A percentile compares a stretch with the other conserved stretches of the same genome.
phyloP scores from a whole-genome alignment of 768 basidiomycete genomes.

The Tulasnella sp. region DNA sequence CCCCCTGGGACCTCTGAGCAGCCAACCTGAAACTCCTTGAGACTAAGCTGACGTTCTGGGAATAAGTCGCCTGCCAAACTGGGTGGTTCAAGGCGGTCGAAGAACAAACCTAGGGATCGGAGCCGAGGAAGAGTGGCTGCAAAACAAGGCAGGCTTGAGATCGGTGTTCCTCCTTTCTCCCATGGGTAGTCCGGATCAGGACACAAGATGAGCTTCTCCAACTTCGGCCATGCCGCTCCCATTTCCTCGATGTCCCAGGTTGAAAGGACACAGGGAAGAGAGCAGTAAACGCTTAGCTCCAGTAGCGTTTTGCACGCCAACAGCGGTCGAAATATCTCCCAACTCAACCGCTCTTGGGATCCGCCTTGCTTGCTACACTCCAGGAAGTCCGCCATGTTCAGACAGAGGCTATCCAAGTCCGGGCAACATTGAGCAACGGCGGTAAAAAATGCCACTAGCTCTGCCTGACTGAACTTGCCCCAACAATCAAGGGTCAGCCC shows the following conservation, averaged over 20 bases:
- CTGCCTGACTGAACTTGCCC: not conserved
- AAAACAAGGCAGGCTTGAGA: not conserved
- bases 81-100: not conserved
- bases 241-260: not conserved
- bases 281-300: not conserved
- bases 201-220: not conserved
- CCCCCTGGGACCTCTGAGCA: not conserved
- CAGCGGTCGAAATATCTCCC: not conserved
- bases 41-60: not conserved
- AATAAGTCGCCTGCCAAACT: not conserved
- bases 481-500: not conserved
- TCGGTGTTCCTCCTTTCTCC: not conserved
- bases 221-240: not conserved
- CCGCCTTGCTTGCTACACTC: no score
- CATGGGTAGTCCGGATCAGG: not conserved
- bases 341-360: no score
- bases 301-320: not conserved
- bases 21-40: not conserved
- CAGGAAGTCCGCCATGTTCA: not conserved
- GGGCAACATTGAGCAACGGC: not conserved
- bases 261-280: not conserved
- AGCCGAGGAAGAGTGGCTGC: not conserved
- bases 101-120: not conserved
- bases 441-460: not conserved
- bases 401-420: not conserved